A percentile compares a stretch with the other conserved stretches of the same genome.
These are phyloP conservation scores for Candida hungchunana DNA, from an alignment of 805 yeast genomes.

Conservation along the genomic window DNA sequence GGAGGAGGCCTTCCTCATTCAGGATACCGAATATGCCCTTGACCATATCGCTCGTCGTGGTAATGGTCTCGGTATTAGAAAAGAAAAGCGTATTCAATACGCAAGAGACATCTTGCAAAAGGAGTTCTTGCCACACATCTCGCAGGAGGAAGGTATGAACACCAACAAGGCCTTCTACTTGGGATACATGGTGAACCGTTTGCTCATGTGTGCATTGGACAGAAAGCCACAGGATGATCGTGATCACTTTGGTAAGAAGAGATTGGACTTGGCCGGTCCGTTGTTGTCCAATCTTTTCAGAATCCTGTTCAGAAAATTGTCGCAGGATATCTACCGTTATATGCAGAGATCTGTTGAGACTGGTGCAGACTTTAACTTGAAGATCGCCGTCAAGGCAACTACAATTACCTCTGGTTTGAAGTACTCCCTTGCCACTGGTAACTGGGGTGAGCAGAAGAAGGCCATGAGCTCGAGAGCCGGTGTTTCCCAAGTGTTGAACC, in stretches of 20 bases:
- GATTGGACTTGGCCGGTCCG: conserved; percentile 98
- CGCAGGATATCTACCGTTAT: conserved; percentile 95
- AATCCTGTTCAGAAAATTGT: conserved; percentile 86
- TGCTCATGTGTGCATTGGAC: conserved; percentile 91
- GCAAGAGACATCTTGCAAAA: conserved; percentile 96
- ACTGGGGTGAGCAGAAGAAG: conserved; percentile 99
- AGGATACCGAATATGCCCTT: conserved; percentile 95
- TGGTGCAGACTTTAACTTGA: conserved; percentile 93
- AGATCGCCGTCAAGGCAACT: conserved; percentile 93
- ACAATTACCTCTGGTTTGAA: conserved; percentile 97
- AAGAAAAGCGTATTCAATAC: conserved; percentile 97
- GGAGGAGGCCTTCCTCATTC: conserved; percentile 97
- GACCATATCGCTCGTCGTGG: conserved; percentile 99
- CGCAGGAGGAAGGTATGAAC: conserved; percentile 96
- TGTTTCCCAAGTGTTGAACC: conserved; percentile 96
- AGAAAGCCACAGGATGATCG: conserved; percentile 98
- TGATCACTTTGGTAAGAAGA: conserved; percentile 98
- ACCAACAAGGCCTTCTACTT: conserved; percentile 94
- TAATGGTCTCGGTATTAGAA: conserved; percentile 91
- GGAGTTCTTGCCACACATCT: conserved; percentile 94
- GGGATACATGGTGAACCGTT: conserved; percentile 96
- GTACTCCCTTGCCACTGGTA: conserved; percentile 98
- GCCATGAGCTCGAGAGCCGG: conserved; percentile 99
- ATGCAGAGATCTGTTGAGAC: conserved; percentile 99
- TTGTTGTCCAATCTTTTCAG: conserved; percentile 92